These are phyloP conservation scores for Mrakia blollopis DNA, from an alignment of 768 basidiomycete genomes.

Conservation along the genomic window DNA sequence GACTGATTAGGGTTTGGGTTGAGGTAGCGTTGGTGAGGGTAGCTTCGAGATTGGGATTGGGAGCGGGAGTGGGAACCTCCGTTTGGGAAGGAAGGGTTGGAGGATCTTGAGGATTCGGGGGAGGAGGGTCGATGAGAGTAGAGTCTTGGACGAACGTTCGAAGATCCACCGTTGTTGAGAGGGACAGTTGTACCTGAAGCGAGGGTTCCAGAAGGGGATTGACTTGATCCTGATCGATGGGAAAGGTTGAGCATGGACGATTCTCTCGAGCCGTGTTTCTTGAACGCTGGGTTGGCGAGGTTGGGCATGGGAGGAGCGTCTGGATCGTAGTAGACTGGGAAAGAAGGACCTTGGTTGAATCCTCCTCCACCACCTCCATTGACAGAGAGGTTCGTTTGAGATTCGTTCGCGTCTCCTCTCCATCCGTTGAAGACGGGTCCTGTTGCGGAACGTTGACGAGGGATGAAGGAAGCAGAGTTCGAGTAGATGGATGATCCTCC, in stretches of 20 bases:
- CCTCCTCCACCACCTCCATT: no score
- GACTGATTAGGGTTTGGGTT: no score
- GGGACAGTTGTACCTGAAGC: background rate
- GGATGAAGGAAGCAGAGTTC: background rate
- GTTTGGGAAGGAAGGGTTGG: background rate
- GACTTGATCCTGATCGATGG: background rate
- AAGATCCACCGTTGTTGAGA: background rate
- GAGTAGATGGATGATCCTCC: constrained; percentile 8
- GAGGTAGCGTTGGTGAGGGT: no score
- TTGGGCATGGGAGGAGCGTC: constrained; percentile 20
- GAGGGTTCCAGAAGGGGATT: background rate
- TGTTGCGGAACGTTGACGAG: background rate
- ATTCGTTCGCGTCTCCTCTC: background rate
- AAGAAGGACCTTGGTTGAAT: background rate
- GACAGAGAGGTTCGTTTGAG: background rate
- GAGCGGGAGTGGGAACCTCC: no score
- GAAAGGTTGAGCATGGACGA: constrained; percentile 3
- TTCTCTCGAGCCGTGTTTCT: constrained; percentile 8
- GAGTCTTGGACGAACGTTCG: background rate
- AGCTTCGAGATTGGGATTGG: no score
- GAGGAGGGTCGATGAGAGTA: background rate
- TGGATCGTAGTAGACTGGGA: constrained; percentile 11
- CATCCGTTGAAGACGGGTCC: background rate
- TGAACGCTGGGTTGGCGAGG: constrained; percentile 9
- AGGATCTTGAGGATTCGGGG: background rate